Conservation (phyloP, 441 rosid species). For the Jatropha podagrica region DNA sequence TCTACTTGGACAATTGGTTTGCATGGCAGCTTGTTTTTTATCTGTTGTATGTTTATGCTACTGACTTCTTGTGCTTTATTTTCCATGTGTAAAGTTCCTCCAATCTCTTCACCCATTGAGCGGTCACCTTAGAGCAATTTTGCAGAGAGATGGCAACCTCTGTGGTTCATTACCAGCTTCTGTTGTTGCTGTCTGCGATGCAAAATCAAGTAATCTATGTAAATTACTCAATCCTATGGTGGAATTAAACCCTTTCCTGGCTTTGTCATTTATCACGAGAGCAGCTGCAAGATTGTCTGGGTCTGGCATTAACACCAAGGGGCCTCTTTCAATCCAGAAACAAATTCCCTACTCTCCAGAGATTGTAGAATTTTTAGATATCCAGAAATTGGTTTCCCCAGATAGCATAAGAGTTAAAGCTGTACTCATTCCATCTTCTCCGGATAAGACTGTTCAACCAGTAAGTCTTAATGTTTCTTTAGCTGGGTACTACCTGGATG, state of each 20-base stretch:
- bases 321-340: constrained; percentile 54
- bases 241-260: constrained; percentile 65
- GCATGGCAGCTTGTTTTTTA: constrained; percentile 1
- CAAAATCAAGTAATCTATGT: constrained; percentile 63
- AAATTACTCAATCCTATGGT: constrained; percentile 63
- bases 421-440: constrained; percentile 51
- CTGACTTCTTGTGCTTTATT: constrained; percentile 13
- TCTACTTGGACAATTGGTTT: constrained; percentile 3
- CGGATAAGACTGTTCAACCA: constrained; percentile 45
- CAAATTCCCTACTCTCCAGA: constrained; percentile 53
- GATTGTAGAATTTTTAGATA: constrained; percentile 39
- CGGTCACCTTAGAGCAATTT: constrained; percentile 80
- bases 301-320: constrained; percentile 43
- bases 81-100: constrained; percentile 56
- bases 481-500: constrained; percentile 65
- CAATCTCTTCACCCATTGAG: constrained; percentile 66
- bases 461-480: constrained; percentile 49
- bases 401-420: constrained; percentile 38
- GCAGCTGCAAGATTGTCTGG: constrained; percentile 65
- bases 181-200: constrained; percentile 67
- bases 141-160: constrained; percentile 60
- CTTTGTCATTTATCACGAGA: constrained; percentile 51
- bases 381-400: constrained; percentile 39
- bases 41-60: constrained; percentile 8
- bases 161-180: constrained; percentile 73